Percentiles rank a stretch among this genome's conserved stretches.
phyloP scores from a whole-genome alignment of 2,329 filamentous ascomycete species.

The Ophiosphaerella korrae region DNA sequence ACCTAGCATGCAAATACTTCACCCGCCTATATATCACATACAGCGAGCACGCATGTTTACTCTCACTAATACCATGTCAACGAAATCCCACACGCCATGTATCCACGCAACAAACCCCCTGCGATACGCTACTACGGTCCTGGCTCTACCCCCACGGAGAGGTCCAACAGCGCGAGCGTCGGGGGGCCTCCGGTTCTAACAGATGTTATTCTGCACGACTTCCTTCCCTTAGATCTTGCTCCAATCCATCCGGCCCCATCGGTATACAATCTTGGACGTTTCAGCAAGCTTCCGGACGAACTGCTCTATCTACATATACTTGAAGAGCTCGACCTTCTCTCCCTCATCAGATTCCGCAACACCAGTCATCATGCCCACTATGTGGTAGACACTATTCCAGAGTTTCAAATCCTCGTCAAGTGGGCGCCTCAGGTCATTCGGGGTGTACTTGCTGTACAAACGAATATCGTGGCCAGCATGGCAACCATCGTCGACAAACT shows the following conservation, averaged over 20 bases:
- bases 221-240: constrained; percentile 6
- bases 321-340: constrained; percentile 7
- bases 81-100: no score
- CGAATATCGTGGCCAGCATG: constrained; percentile 3
- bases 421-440: constrained; percentile 6
- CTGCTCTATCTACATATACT: constrained; percentile 7
- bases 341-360: constrained; percentile 8
- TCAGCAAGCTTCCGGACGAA: constrained; percentile 8
- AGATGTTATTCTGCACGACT: constrained; percentile 4
- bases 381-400: constrained; percentile 9
- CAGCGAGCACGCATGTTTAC: no score
- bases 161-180: no score
- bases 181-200: background rate
- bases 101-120: no score
- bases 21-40: no score
- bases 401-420: constrained; percentile 10
- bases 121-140: no score
- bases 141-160: no score
- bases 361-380: constrained; percentile 6
- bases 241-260: constrained; percentile 3
- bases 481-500: constrained; percentile 3
- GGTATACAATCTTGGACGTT: constrained; percentile 3
- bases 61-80: no score
- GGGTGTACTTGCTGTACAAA: constrained; percentile 12
- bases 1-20: no score